Conservation (phyloP, 192 early-diverging fungal genomes). For the Gonapodya sp. region DNA sequence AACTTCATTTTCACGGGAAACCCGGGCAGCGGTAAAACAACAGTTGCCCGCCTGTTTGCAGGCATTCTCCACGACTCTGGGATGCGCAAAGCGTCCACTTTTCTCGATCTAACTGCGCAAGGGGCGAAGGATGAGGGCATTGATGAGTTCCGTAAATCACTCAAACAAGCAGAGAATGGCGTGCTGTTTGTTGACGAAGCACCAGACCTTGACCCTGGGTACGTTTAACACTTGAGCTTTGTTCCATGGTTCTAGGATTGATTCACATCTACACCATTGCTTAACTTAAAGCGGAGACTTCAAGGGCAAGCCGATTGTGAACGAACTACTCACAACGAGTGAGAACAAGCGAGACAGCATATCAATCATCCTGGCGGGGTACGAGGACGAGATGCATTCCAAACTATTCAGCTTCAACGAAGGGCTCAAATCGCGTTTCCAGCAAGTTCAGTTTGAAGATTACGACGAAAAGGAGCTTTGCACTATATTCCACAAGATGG, state of each 20-base stretch:
- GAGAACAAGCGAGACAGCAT: constrained; percentile 24
- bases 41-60: constrained; percentile 26
- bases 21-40: constrained; percentile 28
- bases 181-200: too few relatives aligned
- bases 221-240: too few relatives aligned
- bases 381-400: constrained; percentile 27
- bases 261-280: too few relatives aligned
- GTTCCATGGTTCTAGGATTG: too few relatives aligned
- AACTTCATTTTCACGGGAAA: constrained; percentile 26
- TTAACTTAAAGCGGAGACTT: constrained; percentile 16
- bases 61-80: constrained; percentile 22
- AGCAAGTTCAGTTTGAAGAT: constrained; percentile 24
- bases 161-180: too few relatives aligned
- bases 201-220: too few relatives aligned
- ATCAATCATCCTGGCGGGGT: constrained; percentile 27
- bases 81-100: constrained; percentile 16
- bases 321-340: constrained; percentile 18
- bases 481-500: constrained; percentile 23
- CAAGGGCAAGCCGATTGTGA: constrained; percentile 25
- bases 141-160: too few relatives aligned
- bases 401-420: constrained; percentile 28
- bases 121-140: too few relatives aligned
- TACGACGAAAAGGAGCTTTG: constrained; percentile 23
- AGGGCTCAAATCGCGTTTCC: constrained; percentile 24
- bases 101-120: too few relatives aligned